A percentile compares a stretch with the other conserved stretches of the same genome.
phyloP scores from a whole-genome alignment of 2,329 filamentous ascomycete genomes.

The Verticillium alfalfae region DNA sequence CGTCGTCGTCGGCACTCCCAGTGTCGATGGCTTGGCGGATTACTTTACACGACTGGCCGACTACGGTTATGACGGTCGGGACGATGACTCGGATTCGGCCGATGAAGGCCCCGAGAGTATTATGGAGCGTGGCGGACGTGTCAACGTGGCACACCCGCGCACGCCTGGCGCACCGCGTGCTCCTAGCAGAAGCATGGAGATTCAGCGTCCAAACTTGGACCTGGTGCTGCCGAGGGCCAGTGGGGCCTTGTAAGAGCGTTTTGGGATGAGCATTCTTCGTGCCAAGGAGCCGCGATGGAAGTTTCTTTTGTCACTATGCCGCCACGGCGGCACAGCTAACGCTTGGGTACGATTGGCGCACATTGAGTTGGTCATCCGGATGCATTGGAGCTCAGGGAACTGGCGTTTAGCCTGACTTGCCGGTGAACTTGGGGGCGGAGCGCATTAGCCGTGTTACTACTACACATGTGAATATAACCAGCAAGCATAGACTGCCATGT shows the following conservation, averaged over 20 bases:
- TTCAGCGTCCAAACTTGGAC: slow-evolving; percentile 35
- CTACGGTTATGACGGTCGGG: slow-evolving; percentile 47
- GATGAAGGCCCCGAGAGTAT: slow-evolving; percentile 40
- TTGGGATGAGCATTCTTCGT: too few relatives aligned
- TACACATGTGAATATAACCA: background rate
- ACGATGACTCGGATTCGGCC: slow-evolving; percentile 38
- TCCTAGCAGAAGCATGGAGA: slow-evolving; percentile 52
- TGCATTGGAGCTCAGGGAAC: background rate
- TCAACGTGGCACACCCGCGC: slow-evolving; percentile 52
- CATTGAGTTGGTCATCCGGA: background rate
- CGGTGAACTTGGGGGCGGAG: background rate
- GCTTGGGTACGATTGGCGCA: background rate
- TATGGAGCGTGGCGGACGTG: slow-evolving; percentile 44
- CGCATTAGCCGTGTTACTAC: background rate
- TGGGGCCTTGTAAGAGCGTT: background rate
- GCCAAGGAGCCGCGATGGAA: too few relatives aligned
- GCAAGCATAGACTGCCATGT: background rate
- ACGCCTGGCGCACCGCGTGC: slow-evolving; percentile 48
- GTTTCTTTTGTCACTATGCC: background rate
- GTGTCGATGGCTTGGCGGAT: slow-evolving; percentile 69
- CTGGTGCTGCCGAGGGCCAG: slow-evolving; percentile 9
- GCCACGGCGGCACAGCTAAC: background rate
- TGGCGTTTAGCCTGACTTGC: background rate
- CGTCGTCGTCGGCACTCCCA: slow-evolving; percentile 63
- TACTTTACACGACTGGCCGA: slow-evolving; percentile 80